Percentiles rank a stretch among this genome's conserved stretches.
These are phyloP conservation scores for Penicillium goetzii DNA, from an alignment of 495 filamentous ascomycete species.

Conservation along the genomic window DNA sequence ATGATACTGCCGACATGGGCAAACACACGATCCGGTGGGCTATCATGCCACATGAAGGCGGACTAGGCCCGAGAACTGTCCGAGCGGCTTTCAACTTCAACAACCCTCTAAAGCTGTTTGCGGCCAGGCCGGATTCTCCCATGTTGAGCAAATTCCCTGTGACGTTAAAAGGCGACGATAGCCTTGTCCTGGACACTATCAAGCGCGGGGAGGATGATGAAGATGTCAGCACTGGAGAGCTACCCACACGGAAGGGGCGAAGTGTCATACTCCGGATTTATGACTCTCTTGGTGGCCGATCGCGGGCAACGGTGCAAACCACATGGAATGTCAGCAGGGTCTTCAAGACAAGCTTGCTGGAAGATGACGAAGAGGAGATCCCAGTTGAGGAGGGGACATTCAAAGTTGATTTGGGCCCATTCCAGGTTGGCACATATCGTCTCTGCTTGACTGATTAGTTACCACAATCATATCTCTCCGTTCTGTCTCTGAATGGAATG, in stretches of 20 bases:
- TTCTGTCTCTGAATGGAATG: neutral
- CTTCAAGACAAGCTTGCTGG: slow-evolving; percentile 73
- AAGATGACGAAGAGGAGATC: slow-evolving; percentile 58
- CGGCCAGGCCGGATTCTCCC: slow-evolving; percentile 20
- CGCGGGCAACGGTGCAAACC: slow-evolving; percentile 66
- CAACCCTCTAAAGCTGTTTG: slow-evolving; percentile 63
- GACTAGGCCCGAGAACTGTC: slow-evolving; percentile 70
- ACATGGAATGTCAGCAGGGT: slow-evolving; percentile 71
- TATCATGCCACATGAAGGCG: slow-evolving; percentile 81
- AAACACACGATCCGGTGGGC: slow-evolving; percentile 86
- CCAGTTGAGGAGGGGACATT: neutral
- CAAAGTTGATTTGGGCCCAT: neutral
- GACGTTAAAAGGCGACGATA: slow-evolving; percentile 56
- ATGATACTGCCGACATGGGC: slow-evolving; percentile 96
- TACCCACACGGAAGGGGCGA: slow-evolving; percentile 68
- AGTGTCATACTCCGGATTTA: slow-evolving; percentile 85
- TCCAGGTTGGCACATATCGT: slow-evolving; percentile 7
- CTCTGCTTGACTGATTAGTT: slow-evolving; percentile 3
- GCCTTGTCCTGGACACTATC: slow-evolving; percentile 77
- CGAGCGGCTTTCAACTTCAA: slow-evolving; percentile 92
- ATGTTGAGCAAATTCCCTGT: slow-evolving; percentile 49
- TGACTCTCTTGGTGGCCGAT: slow-evolving; percentile 83
- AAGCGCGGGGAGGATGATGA: slow-evolving; percentile 96
- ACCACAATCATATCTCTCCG: neutral
- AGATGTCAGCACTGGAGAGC: slow-evolving; percentile 72